Conservation (phyloP, 2,329 filamentous ascomycete genomes). For the Colletotrichum liaoningense region DNA sequence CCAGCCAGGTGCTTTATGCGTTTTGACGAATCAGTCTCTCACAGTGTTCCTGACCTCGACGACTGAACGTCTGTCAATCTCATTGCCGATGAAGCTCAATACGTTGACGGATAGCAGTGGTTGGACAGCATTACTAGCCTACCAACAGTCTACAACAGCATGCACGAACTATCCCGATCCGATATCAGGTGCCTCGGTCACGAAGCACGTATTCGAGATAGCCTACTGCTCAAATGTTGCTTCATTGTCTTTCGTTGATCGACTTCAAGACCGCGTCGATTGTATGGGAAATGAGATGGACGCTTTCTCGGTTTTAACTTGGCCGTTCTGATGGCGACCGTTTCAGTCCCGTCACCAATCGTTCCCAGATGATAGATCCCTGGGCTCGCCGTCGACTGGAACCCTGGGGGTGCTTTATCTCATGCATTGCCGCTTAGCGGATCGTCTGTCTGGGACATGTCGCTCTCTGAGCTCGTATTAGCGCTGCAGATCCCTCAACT, state of each 20-base stretch:
- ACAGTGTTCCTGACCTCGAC: background rate
- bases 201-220: background rate
- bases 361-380: background rate
- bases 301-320: background rate
- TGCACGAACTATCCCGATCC: background rate
- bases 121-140: background rate
- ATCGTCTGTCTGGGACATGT: slow-evolving; percentile 9
- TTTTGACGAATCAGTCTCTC: background rate
- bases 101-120: background rate
- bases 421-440: slow-evolving; percentile 11
- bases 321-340: background rate
- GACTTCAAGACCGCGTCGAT: background rate
- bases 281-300: background rate
- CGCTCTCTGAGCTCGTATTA: background rate
- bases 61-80: background rate
- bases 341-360: background rate
- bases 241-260: background rate
- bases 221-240: background rate
- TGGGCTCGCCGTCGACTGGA: background rate
- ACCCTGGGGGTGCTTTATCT: background rate
- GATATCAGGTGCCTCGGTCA: slow-evolving; percentile 19
- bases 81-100: background rate
- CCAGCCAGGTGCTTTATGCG: slow-evolving; percentile 2
- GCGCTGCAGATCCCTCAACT: slow-evolving; percentile 9
- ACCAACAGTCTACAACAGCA: background rate